Evolutionary conservation across 2,329 filamentous ascomycete species (phyloP), one percentile per base, ranked within the genome.

Genomic region (Venturia aucupariae): DNA sequence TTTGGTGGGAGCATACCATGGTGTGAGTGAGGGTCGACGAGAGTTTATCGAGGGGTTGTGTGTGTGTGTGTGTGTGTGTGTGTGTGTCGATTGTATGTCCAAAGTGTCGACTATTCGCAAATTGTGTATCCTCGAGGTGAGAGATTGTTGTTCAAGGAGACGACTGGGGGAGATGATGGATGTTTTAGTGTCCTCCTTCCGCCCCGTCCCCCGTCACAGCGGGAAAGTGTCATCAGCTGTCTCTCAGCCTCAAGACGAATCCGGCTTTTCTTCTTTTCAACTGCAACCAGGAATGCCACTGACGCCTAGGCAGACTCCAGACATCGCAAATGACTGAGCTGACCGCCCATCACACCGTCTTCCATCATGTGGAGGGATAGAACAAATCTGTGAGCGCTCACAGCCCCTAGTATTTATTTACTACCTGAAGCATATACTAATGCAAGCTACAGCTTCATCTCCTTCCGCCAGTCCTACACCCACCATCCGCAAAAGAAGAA

Each of bases 401-500:
- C 24, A 11, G 4, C 4, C 10, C 64, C 48, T 38, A 64, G 64
- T 64, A 65, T n/a, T 6, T 38, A 8, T 66, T 60, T 60, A 66
- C 65, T 65, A 38, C 63, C 63, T 68, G 66, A 61, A 62, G 22
- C 41, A 62, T 60, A 38, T 67, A 69, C 73, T 76, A 69, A 76
- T 71, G 62, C 42, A 27, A n/a, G 38, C 62, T 30, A 69, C 73
- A 96, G 93, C 75, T 99, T 95, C 77, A 94, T 99, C 75, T 97
- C 94, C 77, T 99, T 97, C 82, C 92, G 94, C 73, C 94, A 99
- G 80, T 97, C 93, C 72, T 97, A 97, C 78, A 86, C 92, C 71
- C 94, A 97, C 77, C 92, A 97, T 75, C 94, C 94, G 63, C 85
- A 87, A 67, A 92, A 95, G 79, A 91, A 92, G 78, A 86, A 86